Percentiles rank a stretch among this genome's conserved stretches.
Evolutionary conservation across 768 basidiomycete genomes (phyloP).

Genomic region (Cytidiella melzeri): DNA sequence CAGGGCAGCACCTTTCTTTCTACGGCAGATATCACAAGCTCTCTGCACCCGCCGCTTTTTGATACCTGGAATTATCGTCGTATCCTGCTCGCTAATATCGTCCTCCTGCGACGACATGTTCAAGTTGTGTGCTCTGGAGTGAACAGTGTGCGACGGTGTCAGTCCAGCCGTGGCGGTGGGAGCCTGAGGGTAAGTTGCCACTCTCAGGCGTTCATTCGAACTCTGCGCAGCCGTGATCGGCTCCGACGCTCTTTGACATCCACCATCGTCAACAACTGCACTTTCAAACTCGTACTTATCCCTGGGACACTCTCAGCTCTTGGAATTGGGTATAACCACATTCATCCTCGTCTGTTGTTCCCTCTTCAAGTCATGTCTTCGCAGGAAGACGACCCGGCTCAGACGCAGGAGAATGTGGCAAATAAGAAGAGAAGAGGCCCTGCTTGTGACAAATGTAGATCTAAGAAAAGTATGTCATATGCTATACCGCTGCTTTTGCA

Average conservation of each 20-base stretch:
- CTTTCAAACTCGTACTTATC: neutral
- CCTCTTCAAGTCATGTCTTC: slow-evolving; percentile 9
- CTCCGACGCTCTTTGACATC: too few relatives aligned
- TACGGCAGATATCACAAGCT: slow-evolving; percentile 77
- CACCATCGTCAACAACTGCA: too few relatives aligned
- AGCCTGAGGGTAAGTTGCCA: too few relatives aligned
- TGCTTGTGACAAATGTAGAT: slow-evolving; percentile 11
- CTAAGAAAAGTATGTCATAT: slow-evolving; percentile 9
- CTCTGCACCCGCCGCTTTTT: slow-evolving; percentile 72
- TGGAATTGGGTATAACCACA: neutral
- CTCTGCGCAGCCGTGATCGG: too few relatives aligned
- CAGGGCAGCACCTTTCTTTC: slow-evolving; percentile 64
- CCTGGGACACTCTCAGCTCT: neutral
- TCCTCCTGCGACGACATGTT: too few relatives aligned
- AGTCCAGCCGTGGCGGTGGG: too few relatives aligned
- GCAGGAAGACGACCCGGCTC: slow-evolving; percentile 3
- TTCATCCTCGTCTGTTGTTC: neutral
- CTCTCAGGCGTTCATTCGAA: too few relatives aligned
- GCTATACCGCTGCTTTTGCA: too few relatives aligned
- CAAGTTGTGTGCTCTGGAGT: too few relatives aligned
- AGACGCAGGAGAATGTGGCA: neutral
- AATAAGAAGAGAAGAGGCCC: slow-evolving; percentile 6
- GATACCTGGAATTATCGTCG: too few relatives aligned
- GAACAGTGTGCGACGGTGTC: too few relatives aligned
- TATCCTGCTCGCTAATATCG: too few relatives aligned